Base-by-base conservation (phyloP, 345 rosid genomes). In the Arabidopsis arenosa region DNA sequence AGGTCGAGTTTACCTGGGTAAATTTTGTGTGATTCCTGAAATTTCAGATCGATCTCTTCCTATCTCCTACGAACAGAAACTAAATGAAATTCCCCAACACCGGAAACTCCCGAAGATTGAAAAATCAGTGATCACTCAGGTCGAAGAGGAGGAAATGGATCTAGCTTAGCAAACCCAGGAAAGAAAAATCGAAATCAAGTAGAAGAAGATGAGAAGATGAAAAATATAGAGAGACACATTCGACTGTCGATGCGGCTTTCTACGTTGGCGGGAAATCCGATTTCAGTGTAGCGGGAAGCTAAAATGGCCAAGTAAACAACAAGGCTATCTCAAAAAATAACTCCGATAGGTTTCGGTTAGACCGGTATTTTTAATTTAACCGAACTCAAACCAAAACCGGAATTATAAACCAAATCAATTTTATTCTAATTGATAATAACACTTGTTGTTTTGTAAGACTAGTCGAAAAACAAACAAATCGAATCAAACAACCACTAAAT, bases 241-340 rank as follows among this genome's bases (percentile, higher is more conserved):
- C 32, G 32, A 28, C 32, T 51, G 11, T 57, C 58, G 52, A 73
- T 48, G n/a, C 9, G 32, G 43, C 70, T 62, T 18, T 63, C 23
- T 61, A 52, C 8, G 2, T 61, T 55, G 80, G 80, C 80, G 75
- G 80, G 65, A 55, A 54, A 45, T 26, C 65, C 47, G n/a, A 63
- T 69, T 13, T 35, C 51, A 45, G 49, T 70, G 57, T 36, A 30
- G 80, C 75, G 75, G 75, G 80, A 76, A 54, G 49, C 21, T 33
- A 13, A 41, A 18, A 5, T 12, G 33, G 33, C 41, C 52, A 23
- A 67, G 23, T 23, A 18, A 1, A 21, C 23, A 21, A 23, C 26
- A 23, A 23, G 26, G 26, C 26, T 23, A 23, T 23, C 26, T 23
- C 26, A 23, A 23, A 1, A 7, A 14, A 17, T 30, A 1, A 7